Evolutionary conservation across 495 filamentous ascomycete species (phyloP), one percentile per base, ranked within the genome.

Genomic region (Penicillium longicatenatum): DNA sequence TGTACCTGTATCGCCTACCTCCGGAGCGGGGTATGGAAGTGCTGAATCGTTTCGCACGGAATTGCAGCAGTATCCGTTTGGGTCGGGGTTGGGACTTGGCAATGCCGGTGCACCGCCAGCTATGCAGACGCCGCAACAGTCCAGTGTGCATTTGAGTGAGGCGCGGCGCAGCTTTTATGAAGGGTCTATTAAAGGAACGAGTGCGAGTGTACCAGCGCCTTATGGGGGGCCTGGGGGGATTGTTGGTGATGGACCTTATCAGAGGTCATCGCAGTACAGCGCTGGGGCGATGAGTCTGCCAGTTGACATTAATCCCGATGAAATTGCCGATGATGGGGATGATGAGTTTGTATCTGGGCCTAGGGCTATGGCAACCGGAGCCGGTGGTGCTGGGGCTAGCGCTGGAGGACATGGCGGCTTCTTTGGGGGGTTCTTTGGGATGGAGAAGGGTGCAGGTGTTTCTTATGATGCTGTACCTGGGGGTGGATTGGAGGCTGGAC

Each of bases 251-350:
- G 81, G 78, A 17, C 83, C 83, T 0, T 86, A 89, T 60, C 80
- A 85, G 54, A 77, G 79, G 53, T 80, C 84, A 53, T 87, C 87
- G 2, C 77, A 79, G 5, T 84, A 82, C 29, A 78, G 83, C 84
- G 69, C 79, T 73, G 54, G 69, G 14, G n/a, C n/a, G 20, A 43
- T 52, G 62, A 55, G 70, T 82, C 59, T 74, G 57, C 56, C 80
- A 7, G 75, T 80, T 16, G 74, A 76, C 17, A 86, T 95, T 50
- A 87, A 96, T 65, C 91, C 91, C 1, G 83, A 88, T 58, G 86
- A 87, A 2, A 92, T 95, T 52, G 85, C 81, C 3, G 92, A 97
- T 64, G 91, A 96, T 63, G 91, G 88, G 8, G 92, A 96, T 62
- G 92, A 96, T 59, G 90, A 87, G 4, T 80, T 92, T 47, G 69